phyloP scores from a whole-genome alignment of 2,329 filamentous ascomycete species.

The Didymella sp. region DNA sequence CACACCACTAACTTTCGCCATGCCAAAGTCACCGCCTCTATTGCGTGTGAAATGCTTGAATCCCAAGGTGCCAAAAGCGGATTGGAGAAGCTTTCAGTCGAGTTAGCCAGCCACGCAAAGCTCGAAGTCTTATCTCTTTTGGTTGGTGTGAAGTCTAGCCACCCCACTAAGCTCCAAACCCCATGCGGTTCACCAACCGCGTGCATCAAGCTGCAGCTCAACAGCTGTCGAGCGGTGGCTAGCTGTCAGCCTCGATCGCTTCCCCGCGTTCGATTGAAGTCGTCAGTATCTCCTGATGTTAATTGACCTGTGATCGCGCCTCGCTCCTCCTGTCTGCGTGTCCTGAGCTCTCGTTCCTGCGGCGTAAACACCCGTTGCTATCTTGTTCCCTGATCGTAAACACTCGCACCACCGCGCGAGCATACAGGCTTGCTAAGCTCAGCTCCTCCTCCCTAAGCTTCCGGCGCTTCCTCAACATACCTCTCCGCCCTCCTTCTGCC shows the following conservation, averaged over 20 bases:
- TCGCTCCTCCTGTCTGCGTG: conserved; percentile 13
- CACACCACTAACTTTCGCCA: conserved; percentile 21
- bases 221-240: conserved; percentile 28
- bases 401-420: conserved; percentile 10
- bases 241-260: conserved; percentile 22
- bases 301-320: conserved; percentile 11
- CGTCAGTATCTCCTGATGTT: conserved; percentile 18
- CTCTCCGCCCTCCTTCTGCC: conserved; percentile 12
- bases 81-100: conserved; percentile 24
- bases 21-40: conserved; percentile 21
- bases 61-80: conserved; percentile 22
- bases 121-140: conserved; percentile 1
- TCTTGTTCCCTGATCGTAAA: conserved; percentile 14
- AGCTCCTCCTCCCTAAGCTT: conserved; percentile 5
- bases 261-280: conserved; percentile 24
- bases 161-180: conserved; percentile 36
- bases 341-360: conserved; percentile 9
- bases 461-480: conserved; percentile 14
- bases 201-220: conserved; percentile 39
- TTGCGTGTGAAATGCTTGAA: conserved; percentile 20
- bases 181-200: conserved; percentile 17
- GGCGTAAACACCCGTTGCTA: conserved; percentile 16
- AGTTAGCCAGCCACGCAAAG: conserved; percentile 20
- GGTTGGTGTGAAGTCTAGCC: conserved; percentile 14
- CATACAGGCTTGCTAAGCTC: conserved; percentile 11